Base-by-base conservation (phyloP, 768 basidiomycete genomes). In the Phanerochaete sordida region DNA sequence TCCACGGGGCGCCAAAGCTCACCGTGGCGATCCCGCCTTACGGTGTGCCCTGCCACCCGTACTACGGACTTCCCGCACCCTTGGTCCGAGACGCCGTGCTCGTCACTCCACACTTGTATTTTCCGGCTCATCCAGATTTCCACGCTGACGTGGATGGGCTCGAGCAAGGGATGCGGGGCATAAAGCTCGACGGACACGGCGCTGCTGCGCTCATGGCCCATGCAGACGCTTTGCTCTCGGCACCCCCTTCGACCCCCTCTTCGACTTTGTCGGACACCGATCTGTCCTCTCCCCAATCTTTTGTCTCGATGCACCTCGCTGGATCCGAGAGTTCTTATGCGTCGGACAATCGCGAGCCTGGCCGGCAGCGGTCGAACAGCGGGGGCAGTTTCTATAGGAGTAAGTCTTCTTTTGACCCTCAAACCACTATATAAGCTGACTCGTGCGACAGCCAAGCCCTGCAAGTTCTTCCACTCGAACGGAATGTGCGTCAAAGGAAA, bases 401-500 rank as follows among this genome's bases (percentile, higher is more conserved):
- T 60, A 48, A 19, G 59, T 27, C 48, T 27, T 44, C 31, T 7
- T 3, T 30, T 55, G 4, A 5, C 37, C 21, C 27, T 30, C 23
- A n/a, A 13, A 19, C 24, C 15, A 6, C 3, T 15, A 39, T n/a
- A 30, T 43, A 55, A 28, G 9, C 24, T 43, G 27, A 55, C 4
- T 19, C 9, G 24, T 23, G 24, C n/a, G n/a, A 28, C 28, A 58
- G 57, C 57, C 9, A 48, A 58, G 47, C 57, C 45, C 28, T 58
- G 57, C 24, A 58, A 58, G 16, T 49, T 48, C 47, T 46, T 39
- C 24, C 57, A 48, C 57, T 12, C 19, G 55, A 44, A 28, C 7
- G 63, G 63, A 23, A 19, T 8, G n/a, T 64, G 63, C 50, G 46
- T 51, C 19, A 64, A 64, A 30, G 60, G 57, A 15, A 56, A 58